Conservation (phyloP, 2,329 filamentous ascomycete species). For the Aspergillus ochraceus region DNA sequence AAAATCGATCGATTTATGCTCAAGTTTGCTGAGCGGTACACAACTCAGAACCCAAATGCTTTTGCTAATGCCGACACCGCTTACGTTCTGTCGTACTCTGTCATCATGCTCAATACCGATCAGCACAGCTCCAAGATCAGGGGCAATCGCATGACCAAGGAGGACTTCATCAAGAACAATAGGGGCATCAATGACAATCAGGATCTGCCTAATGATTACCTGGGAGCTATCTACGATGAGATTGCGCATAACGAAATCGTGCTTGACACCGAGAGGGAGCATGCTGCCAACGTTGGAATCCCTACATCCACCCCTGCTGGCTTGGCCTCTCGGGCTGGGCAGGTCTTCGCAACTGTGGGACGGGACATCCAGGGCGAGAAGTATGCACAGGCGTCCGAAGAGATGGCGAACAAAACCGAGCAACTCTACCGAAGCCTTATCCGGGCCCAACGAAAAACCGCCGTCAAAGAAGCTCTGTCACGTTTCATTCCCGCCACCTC, state of each 20-base stretch:
- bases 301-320: slow-evolving; percentile 61
- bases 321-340: slow-evolving; percentile 78
- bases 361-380: slow-evolving; percentile 90
- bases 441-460: slow-evolving; percentile 80
- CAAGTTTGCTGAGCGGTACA: slow-evolving; percentile 96
- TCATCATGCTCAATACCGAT: slow-evolving; percentile 95
- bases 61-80: slow-evolving; percentile 98
- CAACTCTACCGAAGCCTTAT: slow-evolving; percentile 94
- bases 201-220: slow-evolving; percentile 89
- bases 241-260: slow-evolving; percentile 92
- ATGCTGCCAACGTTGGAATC: slow-evolving; percentile 75
- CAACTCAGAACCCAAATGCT: slow-evolving; percentile 90
- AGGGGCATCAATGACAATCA: slow-evolving; percentile 96
- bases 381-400: slow-evolving; percentile 91
- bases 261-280: slow-evolving; percentile 85
- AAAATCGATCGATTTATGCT: slow-evolving; percentile 99
- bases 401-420: slow-evolving; percentile 78
- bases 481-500: slow-evolving; percentile 90
- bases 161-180: slow-evolving; percentile 99
- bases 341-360: slow-evolving; percentile 87
- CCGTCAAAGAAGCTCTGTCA: slow-evolving; percentile 65
- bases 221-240: slow-evolving; percentile 86
- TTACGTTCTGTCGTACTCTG: slow-evolving; percentile 93
- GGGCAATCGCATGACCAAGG: slow-evolving; percentile 81
- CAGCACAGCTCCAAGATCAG: slow-evolving; percentile 87